A percentile compares a stretch with the other conserved stretches of the same genome.
These are phyloP conservation scores for Coemansia sp. DNA, from an alignment of 192 early-diverging fungal genomes.

Conservation along the genomic window DNA sequence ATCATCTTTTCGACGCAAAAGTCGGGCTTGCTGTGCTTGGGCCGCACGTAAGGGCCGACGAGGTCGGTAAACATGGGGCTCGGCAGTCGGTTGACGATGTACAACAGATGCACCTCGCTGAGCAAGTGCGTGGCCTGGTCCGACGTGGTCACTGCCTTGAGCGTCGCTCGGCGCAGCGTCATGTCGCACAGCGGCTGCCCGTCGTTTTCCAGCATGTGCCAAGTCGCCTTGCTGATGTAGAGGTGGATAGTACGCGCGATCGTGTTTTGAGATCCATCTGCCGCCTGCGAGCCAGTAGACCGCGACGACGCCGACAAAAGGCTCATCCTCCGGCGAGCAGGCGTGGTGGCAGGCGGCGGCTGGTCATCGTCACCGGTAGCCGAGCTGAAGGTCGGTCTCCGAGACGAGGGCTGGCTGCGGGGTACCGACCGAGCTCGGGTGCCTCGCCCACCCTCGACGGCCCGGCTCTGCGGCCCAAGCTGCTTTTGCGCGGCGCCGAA, in stretches of 20 bases:
- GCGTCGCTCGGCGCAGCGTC: conserved; percentile 65
- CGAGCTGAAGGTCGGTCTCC: neutral
- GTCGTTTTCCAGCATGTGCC: conserved; percentile 75
- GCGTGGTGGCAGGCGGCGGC: neutral
- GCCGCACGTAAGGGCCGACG: conserved; percentile 60
- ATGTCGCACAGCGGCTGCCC: conserved; percentile 72
- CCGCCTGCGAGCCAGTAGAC: conserved; percentile 14
- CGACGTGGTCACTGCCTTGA: conserved; percentile 77
- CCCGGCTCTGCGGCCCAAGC: conserved; percentile 22
- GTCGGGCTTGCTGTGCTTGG: conserved; percentile 62
- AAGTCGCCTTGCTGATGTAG: conserved; percentile 69
- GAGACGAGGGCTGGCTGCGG: neutral
- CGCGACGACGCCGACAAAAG: conserved; percentile 22
- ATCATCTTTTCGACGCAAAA: conserved; percentile 89
- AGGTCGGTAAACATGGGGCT: conserved; percentile 64
- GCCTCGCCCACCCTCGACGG: neutral
- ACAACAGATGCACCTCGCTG: conserved; percentile 74
- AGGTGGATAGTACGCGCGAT: conserved; percentile 62
- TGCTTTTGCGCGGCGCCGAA: conserved; percentile 55
- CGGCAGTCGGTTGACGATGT: conserved; percentile 67
- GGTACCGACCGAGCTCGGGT: neutral
- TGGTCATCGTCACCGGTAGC: neutral
- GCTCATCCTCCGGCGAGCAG: neutral
- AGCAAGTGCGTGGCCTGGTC: conserved; percentile 77
- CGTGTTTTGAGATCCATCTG: conserved; percentile 57